Base-by-base conservation (phyloP, 345 rosid genomes). In the Gossypium turneri region DNA sequence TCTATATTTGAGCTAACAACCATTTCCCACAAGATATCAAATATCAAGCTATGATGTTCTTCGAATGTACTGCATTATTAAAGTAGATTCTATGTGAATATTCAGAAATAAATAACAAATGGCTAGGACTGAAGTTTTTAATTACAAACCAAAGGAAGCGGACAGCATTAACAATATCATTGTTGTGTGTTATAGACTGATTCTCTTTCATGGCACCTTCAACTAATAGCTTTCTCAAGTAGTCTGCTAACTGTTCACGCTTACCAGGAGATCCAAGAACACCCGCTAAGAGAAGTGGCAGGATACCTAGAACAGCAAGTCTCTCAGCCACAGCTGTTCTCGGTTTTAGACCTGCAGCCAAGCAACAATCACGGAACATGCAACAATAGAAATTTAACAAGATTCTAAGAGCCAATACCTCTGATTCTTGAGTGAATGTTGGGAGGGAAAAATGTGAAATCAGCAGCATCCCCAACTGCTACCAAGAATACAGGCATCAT, bases 11-110 rank as follows among this genome's bases (percentile, higher is more conserved):
- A 88, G 86, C 96, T 94, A 67, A 90, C 94, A 57, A 94, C 96
- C 98, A 94, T 94, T 86, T 94, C 98, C 99, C 98, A 94, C 73
- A 91, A 84, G 62, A 92, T 88, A 68, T 88, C 85, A 72, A 94
- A 91, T 79, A 92, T 84, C 90, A 92, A 87, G 55, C 83, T 72
- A 79, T 92, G 99, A 76, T 94, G 94, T 83, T 85, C 90, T 74
- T 89, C 92, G 78, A 84, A 90, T 25, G 92, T 88, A 83, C 98
- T 94, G 93, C 86, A 81, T 67, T 27, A 80, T 73, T 76, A 65
- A 75, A 74, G 56, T 78, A 70, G 51, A 71, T 65, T 69, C 27
- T 45, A 59, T 75, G 82, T 85, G 34, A 70, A 74, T 53, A 52
- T 70, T 70, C 3, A 70, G 61, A 43, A 47, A 75, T 62, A 72